These are phyloP conservation scores for Cytospora mali DNA, from an alignment of 2,329 filamentous ascomycete species.

Conservation along the genomic window DNA sequence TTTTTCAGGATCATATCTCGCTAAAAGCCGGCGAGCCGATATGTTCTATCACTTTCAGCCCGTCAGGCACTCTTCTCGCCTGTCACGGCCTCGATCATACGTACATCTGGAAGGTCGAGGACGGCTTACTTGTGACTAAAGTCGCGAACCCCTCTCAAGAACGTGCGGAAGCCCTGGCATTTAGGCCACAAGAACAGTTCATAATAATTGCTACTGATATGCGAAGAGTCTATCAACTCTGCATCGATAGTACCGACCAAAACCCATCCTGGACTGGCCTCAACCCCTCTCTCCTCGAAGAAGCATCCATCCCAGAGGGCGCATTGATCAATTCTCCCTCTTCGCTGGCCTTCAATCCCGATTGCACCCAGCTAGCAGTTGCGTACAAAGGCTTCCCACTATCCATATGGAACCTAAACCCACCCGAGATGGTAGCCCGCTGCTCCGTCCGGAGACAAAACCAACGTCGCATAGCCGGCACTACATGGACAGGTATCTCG, in stretches of 20 bases:
- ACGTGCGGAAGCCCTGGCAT: slow-evolving; percentile 2
- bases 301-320: slow-evolving; percentile 9
- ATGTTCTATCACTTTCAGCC: slow-evolving; percentile 15
- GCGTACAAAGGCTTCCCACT: slow-evolving; percentile 21
- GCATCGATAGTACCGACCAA: neutral
- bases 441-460: slow-evolving; percentile 23
- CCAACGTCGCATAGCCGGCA: slow-evolving; percentile 1
- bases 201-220: slow-evolving; percentile 11
- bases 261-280: slow-evolving; percentile 1
- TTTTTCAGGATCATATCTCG: slow-evolving; percentile 2
- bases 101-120: slow-evolving; percentile 12
- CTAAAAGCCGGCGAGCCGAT: slow-evolving; percentile 9
- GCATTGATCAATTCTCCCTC: slow-evolving; percentile 18
- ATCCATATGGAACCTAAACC: slow-evolving; percentile 26
- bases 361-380: slow-evolving; percentile 15
- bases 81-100: slow-evolving; percentile 16
- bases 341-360: slow-evolving; percentile 15
- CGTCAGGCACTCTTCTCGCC: neutral
- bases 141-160: slow-evolving; percentile 9
- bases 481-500: slow-evolving; percentile 16
- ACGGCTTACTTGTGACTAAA: slow-evolving; percentile 1
- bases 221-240: neutral
- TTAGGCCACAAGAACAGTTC: slow-evolving; percentile 8
- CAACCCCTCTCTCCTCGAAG: slow-evolving; percentile 6
- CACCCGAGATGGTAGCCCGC: slow-evolving; percentile 31